phyloP scores from a whole-genome alignment of 2,329 filamentous ascomycete genomes.

The Monosporascus sp. region DNA sequence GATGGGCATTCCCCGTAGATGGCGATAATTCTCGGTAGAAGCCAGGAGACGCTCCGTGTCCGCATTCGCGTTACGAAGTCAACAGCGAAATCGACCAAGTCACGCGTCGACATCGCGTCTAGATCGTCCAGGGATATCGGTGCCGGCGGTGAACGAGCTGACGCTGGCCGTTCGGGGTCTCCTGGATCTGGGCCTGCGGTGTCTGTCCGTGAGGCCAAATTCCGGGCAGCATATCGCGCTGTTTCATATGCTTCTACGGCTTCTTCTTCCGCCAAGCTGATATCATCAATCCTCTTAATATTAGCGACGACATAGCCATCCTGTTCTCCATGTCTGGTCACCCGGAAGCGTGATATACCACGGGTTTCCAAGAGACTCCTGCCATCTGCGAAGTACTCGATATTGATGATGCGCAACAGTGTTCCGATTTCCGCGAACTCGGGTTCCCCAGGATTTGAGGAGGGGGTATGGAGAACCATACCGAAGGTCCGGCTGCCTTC shows the following conservation, averaged over 20 bases:
- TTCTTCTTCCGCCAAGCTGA: constrained; percentile 78
- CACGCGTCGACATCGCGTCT: constrained; percentile 60
- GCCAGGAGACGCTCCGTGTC: constrained; percentile 64
- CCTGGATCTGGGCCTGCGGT: constrained; percentile 1
- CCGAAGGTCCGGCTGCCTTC: constrained; percentile 74
- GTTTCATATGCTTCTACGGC: constrained; percentile 66
- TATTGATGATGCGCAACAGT: constrained; percentile 67
- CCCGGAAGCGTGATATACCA: constrained; percentile 71
- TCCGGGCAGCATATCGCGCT: constrained; percentile 17
- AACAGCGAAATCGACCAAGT: constrained; percentile 59
- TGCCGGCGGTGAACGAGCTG: constrained; percentile 9
- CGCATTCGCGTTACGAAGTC: constrained; percentile 67
- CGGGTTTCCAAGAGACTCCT: constrained; percentile 75
- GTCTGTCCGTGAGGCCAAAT: constrained; percentile 19
- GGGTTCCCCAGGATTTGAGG: constrained; percentile 23
- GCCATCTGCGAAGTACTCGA: constrained; percentile 71
- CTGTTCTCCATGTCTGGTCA: constrained; percentile 56
- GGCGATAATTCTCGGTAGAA: constrained; percentile 63
- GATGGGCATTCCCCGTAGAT: constrained; percentile 73
- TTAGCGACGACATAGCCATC: constrained; percentile 78
- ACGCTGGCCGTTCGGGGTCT: constrained; percentile 3
- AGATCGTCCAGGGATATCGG: constrained; percentile 28
- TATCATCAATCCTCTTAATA: constrained; percentile 72
- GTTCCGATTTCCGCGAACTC: constrained; percentile 72
- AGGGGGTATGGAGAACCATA: constrained; percentile 70